Percentiles rank a stretch among this genome's conserved stretches.
These are phyloP conservation scores for Peronosclerospora sorghi DNA, from an alignment of 352 stramenopile species.

Conservation along the genomic window DNA sequence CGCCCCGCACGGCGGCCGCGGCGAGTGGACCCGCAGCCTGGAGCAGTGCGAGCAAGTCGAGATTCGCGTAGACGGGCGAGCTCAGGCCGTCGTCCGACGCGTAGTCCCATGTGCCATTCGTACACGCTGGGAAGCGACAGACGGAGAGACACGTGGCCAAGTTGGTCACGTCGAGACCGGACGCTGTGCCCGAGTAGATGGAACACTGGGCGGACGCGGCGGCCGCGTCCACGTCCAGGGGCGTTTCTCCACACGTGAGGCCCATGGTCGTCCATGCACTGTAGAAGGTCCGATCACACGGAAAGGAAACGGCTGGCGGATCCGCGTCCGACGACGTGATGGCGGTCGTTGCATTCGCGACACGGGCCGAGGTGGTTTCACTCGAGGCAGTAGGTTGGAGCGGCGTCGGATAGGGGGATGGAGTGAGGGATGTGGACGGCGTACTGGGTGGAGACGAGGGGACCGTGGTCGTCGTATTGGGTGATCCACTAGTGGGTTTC, in stretches of 20 bases:
- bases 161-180: conserved; percentile 33
- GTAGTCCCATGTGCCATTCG: conserved; percentile 72
- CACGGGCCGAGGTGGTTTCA: background rate
- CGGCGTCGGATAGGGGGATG: background rate
- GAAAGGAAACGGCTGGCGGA: conserved; percentile 32
- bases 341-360: too few relatives aligned
- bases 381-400: background rate
- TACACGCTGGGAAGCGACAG: conserved; percentile 70
- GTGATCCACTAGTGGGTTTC: background rate
- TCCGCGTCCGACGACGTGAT: too few relatives aligned
- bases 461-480: background rate
- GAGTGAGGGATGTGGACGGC: background rate
- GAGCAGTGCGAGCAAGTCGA: conserved; percentile 64
- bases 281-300: conserved; percentile 69
- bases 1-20: conserved; percentile 12
- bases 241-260: conserved; percentile 40
- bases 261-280: conserved; percentile 57
- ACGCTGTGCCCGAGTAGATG: conserved; percentile 63
- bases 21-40: conserved; percentile 24
- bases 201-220: conserved; percentile 52
- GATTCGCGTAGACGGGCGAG: conserved; percentile 50
- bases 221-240: conserved; percentile 35
- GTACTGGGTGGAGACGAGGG: background rate
- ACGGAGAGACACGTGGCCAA: conserved; percentile 65
- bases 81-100: conserved; percentile 43